Conservation (phyloP, 129 eudicot genomes). For the Escallonia rubra region DNA sequence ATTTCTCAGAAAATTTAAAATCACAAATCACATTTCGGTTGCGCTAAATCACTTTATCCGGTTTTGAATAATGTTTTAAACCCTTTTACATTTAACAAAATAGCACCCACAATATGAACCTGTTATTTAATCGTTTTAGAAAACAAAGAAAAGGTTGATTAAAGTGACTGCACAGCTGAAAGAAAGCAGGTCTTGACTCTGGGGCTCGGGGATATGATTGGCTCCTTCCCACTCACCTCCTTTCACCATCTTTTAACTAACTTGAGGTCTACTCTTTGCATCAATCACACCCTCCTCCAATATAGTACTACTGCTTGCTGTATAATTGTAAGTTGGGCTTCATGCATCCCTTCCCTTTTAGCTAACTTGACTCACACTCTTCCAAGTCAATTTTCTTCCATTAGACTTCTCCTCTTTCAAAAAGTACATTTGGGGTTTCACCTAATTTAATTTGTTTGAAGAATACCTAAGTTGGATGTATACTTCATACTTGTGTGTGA, state of each 20-base stretch:
- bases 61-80: no score
- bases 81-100: no score
- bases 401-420: conserved; percentile 31
- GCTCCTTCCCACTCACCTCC: background rate
- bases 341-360: conserved; percentile 9
- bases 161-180: conserved; percentile 26
- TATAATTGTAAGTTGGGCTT: conserved; percentile 5
- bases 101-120: no score
- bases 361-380: conserved; percentile 50
- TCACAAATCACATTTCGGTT: no score
- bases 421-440: conserved; percentile 24
- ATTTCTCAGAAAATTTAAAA: no score
- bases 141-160: background rate
- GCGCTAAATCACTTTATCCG: no score
- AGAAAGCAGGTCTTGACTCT: conserved; percentile 8
- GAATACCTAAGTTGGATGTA: no score
- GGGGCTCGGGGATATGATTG: background rate
- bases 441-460: conserved; percentile 24
- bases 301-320: background rate
- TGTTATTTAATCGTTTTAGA: background rate
- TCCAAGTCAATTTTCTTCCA: conserved; percentile 41
- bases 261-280: conserved; percentile 21
- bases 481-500: background rate
- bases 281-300: conserved; percentile 1
- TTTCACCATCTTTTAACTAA: conserved; percentile 13